Evolutionary conservation across 495 filamentous ascomycete genomes (phyloP).

Genomic region (Talaromyces liani): DNA sequence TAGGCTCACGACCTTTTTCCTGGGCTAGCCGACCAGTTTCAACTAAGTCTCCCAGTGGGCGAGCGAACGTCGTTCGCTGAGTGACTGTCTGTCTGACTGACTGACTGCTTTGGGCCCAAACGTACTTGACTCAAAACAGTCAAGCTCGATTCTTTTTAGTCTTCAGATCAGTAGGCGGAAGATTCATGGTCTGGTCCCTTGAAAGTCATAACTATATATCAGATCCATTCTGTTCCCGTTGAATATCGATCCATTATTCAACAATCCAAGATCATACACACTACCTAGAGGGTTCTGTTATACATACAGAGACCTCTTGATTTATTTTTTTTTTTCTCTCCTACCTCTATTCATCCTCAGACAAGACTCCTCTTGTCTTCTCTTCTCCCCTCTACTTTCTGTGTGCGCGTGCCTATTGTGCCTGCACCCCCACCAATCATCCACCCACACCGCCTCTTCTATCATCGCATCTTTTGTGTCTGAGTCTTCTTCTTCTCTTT

Average conservation of each 20-base stretch:
- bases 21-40: not conserved
- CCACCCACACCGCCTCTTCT: slow-evolving; percentile 13
- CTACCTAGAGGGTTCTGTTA: not conserved
- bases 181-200: not conserved
- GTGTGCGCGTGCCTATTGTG: slow-evolving; percentile 8
- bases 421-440: slow-evolving; percentile 16
- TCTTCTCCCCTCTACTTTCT: not conserved
- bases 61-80: not conserved
- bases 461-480: slow-evolving; percentile 2
- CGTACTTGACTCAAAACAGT: not conserved
- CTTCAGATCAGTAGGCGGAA: not conserved
- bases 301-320: slow-evolving; percentile 1
- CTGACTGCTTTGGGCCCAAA: slow-evolving; percentile 1
- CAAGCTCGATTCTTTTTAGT: not conserved
- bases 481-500: slow-evolving; percentile 9
- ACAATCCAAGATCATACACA: not conserved
- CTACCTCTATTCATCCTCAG: not conserved
- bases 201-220: slow-evolving; percentile 6
- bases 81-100: not conserved
- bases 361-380: not conserved
- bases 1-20: not conserved
- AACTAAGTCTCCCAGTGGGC: not conserved
- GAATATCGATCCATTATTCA: not conserved
- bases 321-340: not conserved
- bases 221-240: slow-evolving; percentile 5